phyloP scores from a whole-genome alignment of 441 rosid species.

The Populus hybrid region DNA sequence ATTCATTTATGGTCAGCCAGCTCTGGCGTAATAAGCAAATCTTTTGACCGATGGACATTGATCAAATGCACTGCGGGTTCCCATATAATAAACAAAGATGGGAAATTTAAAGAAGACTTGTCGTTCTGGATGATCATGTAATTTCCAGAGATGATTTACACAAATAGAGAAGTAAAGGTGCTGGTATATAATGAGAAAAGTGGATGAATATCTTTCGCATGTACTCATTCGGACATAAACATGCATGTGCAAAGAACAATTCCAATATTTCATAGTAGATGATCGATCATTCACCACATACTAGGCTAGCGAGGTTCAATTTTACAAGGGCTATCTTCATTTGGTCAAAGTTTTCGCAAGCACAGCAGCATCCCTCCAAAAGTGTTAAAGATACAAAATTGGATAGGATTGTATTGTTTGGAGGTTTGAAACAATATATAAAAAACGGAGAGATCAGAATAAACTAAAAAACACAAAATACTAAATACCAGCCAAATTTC shows the following conservation, averaged over 20 bases:
- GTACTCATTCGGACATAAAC: background rate
- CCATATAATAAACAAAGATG: background rate
- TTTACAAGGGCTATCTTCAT: background rate
- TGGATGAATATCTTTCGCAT: background rate
- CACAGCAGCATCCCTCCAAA: background rate
- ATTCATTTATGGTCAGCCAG: constrained; percentile 3
- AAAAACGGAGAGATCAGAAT: background rate
- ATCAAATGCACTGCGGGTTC: background rate
- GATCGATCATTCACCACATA: background rate
- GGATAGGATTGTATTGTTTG: background rate
- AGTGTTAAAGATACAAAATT: background rate
- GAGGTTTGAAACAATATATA: background rate
- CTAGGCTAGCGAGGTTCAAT: background rate
- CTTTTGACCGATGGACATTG: constrained; percentile 12
- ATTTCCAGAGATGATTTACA: background rate
- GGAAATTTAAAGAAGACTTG: no score
- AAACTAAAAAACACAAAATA: background rate
- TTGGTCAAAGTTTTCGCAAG: background rate
- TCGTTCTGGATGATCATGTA: no score
- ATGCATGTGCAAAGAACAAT: background rate
- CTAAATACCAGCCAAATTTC: background rate
- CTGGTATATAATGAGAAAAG: background rate
- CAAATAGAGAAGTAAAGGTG: background rate
- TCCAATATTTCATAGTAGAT: background rate
- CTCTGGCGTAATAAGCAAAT: background rate